Evolutionary conservation across 2,329 filamentous ascomycete species (phyloP), one percentile per base, ranked within the genome.

Genomic region (Rhynchosporium graminicola): DNA sequence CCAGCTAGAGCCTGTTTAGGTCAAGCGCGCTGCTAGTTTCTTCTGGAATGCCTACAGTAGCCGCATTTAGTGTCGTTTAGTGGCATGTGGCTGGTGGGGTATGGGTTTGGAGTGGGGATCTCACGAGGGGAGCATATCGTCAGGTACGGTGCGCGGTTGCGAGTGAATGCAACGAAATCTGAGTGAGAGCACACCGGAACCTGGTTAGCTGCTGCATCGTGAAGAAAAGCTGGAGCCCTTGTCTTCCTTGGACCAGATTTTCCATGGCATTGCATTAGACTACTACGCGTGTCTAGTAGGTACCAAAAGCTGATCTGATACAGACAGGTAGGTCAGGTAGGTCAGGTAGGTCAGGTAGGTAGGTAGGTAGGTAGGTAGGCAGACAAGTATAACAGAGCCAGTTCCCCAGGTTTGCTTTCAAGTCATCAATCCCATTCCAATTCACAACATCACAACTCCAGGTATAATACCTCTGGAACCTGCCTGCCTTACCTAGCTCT

Each of bases 11-110:
- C 51, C 51, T 10, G 7, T 54, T 54, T 12, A 15, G 51, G 51
- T 1, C 20, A 54, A 54, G 51, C 36, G 51, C 33, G 51, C n/a
- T 36, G 28, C 13, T 20, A 28, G 13, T 54, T 28, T 42, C 20
- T 54, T 54, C 51, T 52, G 51, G 33, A 54, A 54, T 28, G 51
- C 51, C 51, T 28, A 40, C 33, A 54, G 51, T 54, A 54, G 36
- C 51, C 51, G 51, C n/a, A 12, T n/a, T 40, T 38, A 29, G 47
- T n/a, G 26, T 13, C 42, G 13, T 3, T 13, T 15, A 26, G 43
- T 46, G 43, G n/a, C n/a, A 9, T 9, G 43, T 46, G 43, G 42
- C 43, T 26, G 43, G 13, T 20, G 43, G n/a, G 43, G 43, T 20
- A 4, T 15, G 2, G 26, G n/a, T 26, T n/a, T n/a, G n/a, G 7